Base-by-base conservation (phyloP, 257 asterid genomes). In the Datura wrightii region DNA sequence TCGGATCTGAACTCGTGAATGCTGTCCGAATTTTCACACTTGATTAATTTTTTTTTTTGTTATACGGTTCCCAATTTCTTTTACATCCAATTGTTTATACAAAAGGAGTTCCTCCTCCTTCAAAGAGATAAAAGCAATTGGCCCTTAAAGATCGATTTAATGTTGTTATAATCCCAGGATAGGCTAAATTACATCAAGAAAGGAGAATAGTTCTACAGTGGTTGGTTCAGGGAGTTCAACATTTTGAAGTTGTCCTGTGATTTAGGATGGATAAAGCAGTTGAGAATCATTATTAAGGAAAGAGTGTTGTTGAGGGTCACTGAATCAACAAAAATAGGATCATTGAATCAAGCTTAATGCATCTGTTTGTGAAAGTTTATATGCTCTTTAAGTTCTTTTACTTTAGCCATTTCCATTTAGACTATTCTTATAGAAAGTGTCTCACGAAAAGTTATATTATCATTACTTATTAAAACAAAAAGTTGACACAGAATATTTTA, bases 1-100 rank as follows among this genome's bases (percentile, higher is more conserved):
- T 50, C 31, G 60, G 62, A 76, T 76, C 82, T 76, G 46, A 48
- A 76, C 14, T 76, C 19, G 14, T 76, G 81, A 74, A 74, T 76
- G 31, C 2, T 76, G 82, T 24, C 44, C 13, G 0, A 48, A 6
- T 34, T 34, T 34, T 13, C 24, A 66, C 50, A 36, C 0, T 58
- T 50, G 50, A 46, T 46, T 46, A 42, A 42, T 46, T 7, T 55
- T 54, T 3, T 14, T 14, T 54, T 54, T 2, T 54, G 7, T 54
- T 54, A 14, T 54, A 54, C 13, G 59, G 7, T 14, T 54, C 59
- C 59, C 8, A 54, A 15, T 15, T 58, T 24, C 31, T 24, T 58
- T 58, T 58, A n/a, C 65, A 67, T 37, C 76, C 76, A 14, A 37
- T 66, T 36, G 52, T 67, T 5, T 67, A 37, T 67, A 14, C 37